A percentile compares a stretch with the other conserved stretches of the same genome.
These are phyloP conservation scores for Chrysochromulina tobinii DNA, from an alignment of 78 protist genomes.

Conservation along the genomic window DNA sequence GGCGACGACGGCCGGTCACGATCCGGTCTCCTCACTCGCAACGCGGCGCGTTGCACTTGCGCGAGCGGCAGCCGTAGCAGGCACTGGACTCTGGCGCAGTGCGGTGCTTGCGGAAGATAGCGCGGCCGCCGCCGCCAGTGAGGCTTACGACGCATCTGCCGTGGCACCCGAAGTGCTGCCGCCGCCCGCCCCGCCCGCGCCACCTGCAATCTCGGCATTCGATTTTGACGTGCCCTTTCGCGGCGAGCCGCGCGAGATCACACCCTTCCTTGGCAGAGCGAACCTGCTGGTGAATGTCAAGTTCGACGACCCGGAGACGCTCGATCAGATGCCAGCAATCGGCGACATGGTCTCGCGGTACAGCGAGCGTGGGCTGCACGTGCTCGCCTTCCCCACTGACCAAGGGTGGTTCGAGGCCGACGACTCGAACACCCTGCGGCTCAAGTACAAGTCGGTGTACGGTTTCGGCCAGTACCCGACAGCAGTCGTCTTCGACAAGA, in stretches of 20 bases:
- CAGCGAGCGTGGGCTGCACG: neutral
- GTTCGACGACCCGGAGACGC: neutral
- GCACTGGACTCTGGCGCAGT: too few relatives aligned
- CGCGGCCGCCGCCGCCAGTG: too few relatives aligned
- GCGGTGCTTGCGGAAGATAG: too few relatives aligned
- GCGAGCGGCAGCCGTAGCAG: too few relatives aligned
- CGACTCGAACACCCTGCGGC: neutral
- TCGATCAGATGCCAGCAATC: neutral
- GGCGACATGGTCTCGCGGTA: neutral
- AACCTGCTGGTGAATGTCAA: neutral
- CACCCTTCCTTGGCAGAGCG: neutral
- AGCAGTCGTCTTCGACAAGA: neutral
- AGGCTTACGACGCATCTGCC: too few relatives aligned
- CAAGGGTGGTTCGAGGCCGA: slow-evolving; percentile 32
- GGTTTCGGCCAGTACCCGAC: neutral
- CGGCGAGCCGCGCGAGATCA: neutral
- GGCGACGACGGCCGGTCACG: too few relatives aligned
- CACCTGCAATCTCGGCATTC: neutral
- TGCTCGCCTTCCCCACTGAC: slow-evolving; percentile 14
- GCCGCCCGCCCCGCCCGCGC: too few relatives aligned
- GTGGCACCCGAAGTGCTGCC: too few relatives aligned
- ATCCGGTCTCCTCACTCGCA: too few relatives aligned
- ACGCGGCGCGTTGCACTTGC: too few relatives aligned
- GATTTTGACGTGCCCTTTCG: slow-evolving; percentile 7
- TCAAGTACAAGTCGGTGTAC: neutral